Base-by-base conservation (phyloP, 2,329 filamentous ascomycete species). In the Sclerotinia glacialis region DNA sequence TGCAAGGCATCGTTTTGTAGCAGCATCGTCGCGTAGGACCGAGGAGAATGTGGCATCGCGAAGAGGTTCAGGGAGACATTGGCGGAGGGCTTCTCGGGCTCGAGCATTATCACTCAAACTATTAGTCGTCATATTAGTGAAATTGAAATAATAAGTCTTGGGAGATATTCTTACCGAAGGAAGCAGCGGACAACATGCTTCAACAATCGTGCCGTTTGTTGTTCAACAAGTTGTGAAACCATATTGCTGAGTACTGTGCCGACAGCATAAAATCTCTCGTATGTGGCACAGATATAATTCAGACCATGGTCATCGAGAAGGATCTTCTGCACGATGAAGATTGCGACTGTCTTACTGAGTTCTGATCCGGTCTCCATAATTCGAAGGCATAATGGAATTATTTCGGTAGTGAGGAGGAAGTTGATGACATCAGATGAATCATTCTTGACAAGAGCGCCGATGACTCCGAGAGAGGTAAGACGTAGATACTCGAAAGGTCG, bases 361-460 rank as follows among this genome's bases (percentile, higher is more conserved):
- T 99, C 95, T 0, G 93, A 97, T 60, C 95, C 95, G 0, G 95
- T 99, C 82, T 99, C 95, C 95, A 99, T 99, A 76, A 99, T 99
- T 69, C 95, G 89, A 54, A 99, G 88, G 78, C 95, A 99, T 16
- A 99, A 86, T 12, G 95, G 95, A 67, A 99, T 99, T 72, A 99
- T 99, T 80, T 99, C 95, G 40, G 95, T 99, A 1, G 95, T 98
- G 59, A 99, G 84, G 64, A 99, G 89, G 78, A 99, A 99, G 82
- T 98, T 98, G 82, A 99, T 99, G 68, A 98, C 95, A 76, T 98
- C 95, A 23, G 92, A 94, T 3, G 93, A 97, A 80, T 99, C 95
- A 76, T 99, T 99, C 85, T 99, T 99, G 68, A 99, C 95, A 55
- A 99, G 83, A 1, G 95, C 95, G 67, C 95, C 95, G 72, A 99